Evolutionary conservation across 805 yeast genomes (phyloP), one percentile per base, ranked within the genome.

Genomic region (Candida michaelii): DNA sequence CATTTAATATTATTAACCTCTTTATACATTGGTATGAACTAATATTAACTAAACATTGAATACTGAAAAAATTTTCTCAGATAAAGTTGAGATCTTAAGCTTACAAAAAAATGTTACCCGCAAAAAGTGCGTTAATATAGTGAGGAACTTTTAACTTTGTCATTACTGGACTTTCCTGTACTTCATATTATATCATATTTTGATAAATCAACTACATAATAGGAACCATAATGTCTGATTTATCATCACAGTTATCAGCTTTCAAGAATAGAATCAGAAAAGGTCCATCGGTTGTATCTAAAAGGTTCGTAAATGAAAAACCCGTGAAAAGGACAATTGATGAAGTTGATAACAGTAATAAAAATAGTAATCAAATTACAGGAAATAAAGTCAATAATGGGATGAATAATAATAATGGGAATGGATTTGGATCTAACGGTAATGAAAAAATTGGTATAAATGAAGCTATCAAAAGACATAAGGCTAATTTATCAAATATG

Each of bases 201-300:
- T 15, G 12, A 4, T 17, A 30, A 3, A 12, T 8, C n/a, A 25
- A 25, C 29, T 25, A 59, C 63, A 35, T 62, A 53, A 53, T 45
- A 42, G 46, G 50, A 36, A 40, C 47, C 48, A 30, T n/a, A 33
- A 56, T 58, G 64, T 59, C 65, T 5, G 74, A 69, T 48, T 60
- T 70, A 44, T 67, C 73, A 24, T 66, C 73, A 30, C 74, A 71
- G 49, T 52, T 71, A 34, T 68, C 74, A 19, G 76, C 76, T 14
- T 71, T 71, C 56, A 71, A 70, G 49, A 69, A 63, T 54, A 62
- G 68, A 46, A 68, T 71, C 56, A 62, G 67, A 48, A 68, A 65
- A 49, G 75, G 75, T 17, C 74, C 75, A 15, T 60, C 73, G 32
- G 72, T 69, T 5, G 49, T 58, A 33, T 62, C 69, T 19, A 46